Base-by-base conservation (phyloP, 176 grass and related monocot genomes). In the Paspalum notatum region DNA sequence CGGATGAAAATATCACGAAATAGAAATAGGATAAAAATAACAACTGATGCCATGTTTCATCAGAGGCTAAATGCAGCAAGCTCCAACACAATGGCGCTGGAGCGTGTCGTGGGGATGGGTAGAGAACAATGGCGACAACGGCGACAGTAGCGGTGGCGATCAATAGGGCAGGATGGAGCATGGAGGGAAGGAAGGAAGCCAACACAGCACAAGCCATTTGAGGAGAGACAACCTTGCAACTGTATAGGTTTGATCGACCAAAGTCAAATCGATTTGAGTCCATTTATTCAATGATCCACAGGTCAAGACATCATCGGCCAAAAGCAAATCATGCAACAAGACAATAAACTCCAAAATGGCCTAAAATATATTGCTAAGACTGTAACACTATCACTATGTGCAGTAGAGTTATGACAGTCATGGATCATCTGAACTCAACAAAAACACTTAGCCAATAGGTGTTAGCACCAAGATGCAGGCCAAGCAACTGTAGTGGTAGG, bases 181-280 rank as follows among this genome's bases (percentile, higher is more conserved):
- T n/a, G 7, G 8, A n/a, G 52, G 18, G 20, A 55, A 18, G 20
- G 20, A 55, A n/a, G 52, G 72, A 47, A 66, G 80, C 80, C 80
- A 78, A 69, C 80, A 59, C 66, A 47, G 48, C 47, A 72, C 18
- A 57, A 62, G 66, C 55, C 56, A 78, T 82, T 72, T 59, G 73
- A 60, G 50, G 5, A 17, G 7, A 24, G 38, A 20, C 47, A 45
- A 11, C 52, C 52, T 86, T 48, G 45, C 17, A 58, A 9, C 71
- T 18, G 58, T 75, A 50, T 43, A 49, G 8, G 32, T 13, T 8
- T 42, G 17, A 17, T 13, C 68, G 13, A 71, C 22, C 24, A 50
- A 50, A 24, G 45, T 71, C 24, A 50, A 32, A 71, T 17, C 7
- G 1, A 4, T 49, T 50, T 48, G 12, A 70, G 67, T 24, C 41